These are phyloP conservation scores for Gynochthodes officinalis DNA, from an alignment of 257 asterid species.

Conservation along the genomic window DNA sequence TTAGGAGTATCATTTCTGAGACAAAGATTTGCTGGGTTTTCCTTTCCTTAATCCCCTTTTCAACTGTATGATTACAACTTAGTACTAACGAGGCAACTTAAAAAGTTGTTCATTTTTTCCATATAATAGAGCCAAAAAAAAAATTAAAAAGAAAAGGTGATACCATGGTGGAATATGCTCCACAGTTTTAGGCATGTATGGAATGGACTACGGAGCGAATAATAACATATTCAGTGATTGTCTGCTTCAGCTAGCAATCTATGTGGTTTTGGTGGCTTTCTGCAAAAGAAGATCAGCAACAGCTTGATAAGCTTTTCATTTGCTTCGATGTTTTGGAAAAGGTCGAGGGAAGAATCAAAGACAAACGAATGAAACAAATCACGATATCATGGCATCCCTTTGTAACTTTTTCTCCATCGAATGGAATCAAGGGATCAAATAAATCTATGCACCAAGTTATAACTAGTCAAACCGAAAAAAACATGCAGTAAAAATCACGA, in stretches of 20 bases:
- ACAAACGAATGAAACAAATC: not conserved
- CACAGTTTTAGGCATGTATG: conserved; percentile 4
- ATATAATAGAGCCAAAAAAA: not conserved
- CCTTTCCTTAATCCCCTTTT: too few relatives aligned
- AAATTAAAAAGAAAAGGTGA: not conserved
- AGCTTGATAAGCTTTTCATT: not conserved
- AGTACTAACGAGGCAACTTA: too few relatives aligned
- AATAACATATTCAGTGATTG: not conserved
- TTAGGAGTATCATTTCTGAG: too few relatives aligned
- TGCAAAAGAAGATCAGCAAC: not conserved
- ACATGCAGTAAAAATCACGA: not conserved
- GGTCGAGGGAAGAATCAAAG: not conserved
- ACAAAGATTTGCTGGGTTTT: too few relatives aligned
- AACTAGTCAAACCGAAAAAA: too few relatives aligned
- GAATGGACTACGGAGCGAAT: not conserved
- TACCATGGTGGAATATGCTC: not conserved
- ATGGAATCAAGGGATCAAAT: not conserved
- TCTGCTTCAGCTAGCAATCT: conserved; percentile 6
- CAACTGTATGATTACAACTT: too few relatives aligned
- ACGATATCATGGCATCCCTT: not conserved
- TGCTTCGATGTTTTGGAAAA: not conserved
- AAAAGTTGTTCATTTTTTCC: too few relatives aligned
- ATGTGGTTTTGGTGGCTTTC: conserved; percentile 13
- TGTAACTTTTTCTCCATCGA: not conserved
- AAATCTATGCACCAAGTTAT: too few relatives aligned